phyloP scores from a whole-genome alignment of 1,284 basidiomycete genomes.

The Cerrena zonata region DNA sequence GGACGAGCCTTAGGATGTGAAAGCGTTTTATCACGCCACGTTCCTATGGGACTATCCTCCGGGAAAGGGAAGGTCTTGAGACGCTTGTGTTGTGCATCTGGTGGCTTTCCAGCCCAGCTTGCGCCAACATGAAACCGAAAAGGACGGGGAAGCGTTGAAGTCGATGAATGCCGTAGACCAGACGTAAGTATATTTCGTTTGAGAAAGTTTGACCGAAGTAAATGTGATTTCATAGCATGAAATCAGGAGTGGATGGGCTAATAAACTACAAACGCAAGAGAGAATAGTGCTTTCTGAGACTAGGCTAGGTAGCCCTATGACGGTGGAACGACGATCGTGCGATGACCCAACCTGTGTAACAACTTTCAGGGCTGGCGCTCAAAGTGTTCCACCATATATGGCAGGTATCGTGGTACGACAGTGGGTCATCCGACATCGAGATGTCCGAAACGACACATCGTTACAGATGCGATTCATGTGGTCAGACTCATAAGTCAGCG shows the following conservation, averaged over 20 bases:
- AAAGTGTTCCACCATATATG: background rate
- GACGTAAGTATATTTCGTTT: background rate
- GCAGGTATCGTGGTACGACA: background rate
- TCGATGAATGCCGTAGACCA: constrained; percentile 7
- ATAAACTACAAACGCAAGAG: background rate
- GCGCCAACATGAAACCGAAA: constrained; percentile 46
- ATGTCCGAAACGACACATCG: background rate
- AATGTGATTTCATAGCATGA: background rate
- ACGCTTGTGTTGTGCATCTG: constrained; percentile 35
- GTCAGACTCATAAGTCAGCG: too few relatives aligned
- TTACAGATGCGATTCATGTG: background rate
- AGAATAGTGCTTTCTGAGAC: background rate
- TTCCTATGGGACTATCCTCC: constrained; percentile 56
- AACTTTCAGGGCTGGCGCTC: background rate
- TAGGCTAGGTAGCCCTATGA: background rate
- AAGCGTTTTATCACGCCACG: constrained; percentile 66
- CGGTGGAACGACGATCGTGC: background rate
- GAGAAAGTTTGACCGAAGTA: background rate
- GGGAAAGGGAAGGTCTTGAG: constrained; percentile 48
- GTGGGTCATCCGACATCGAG: background rate
- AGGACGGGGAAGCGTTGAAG: constrained; percentile 21
- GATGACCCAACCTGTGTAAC: background rate
- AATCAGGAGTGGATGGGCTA: background rate
- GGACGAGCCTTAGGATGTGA: constrained; percentile 35
- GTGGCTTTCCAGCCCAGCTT: constrained; percentile 75